Base-by-base conservation (phyloP, 371 early-diverging fungal genomes). In the Apophysomyces sp. region DNA sequence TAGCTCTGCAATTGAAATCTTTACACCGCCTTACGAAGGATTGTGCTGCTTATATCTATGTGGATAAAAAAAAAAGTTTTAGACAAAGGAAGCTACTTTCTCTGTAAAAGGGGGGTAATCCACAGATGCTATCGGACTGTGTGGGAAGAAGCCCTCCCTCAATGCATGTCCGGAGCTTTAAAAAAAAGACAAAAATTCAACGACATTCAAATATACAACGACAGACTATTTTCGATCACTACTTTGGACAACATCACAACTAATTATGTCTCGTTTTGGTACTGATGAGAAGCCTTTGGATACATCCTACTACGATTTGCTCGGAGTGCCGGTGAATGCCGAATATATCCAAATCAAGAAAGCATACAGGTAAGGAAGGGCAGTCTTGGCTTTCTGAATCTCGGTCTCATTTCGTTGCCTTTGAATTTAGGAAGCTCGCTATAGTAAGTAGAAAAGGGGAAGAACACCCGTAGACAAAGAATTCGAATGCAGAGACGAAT, bases 271-370 rank as follows among this genome's bases (percentile, higher is more conserved):
- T 29, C 62, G 62, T 40, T 64, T 81, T 60, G 82, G 82, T 18
- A 78, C 82, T 71, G 93, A 91, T 68, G 90, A 89, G 49, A 88
- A 86, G 5, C 93, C 93, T 15, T 58, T 85, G 18, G 91, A 91
- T 53, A 82, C 82, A 54, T 86, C 92, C 67, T 82, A 93, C 74
- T 98, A 98, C 73, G 96, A 96, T 39, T 70, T 94, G 34, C 86
- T 99, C 11, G 91, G 86, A 9, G 90, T 99, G 12, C 67, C 84
- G 3, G 72, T 87, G 6, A 80, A 82, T 55, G 99, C 99, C 21
- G 89, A 94, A 3, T 84, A 88, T 21, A 80, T 83, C 3, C 89
- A 93, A 63, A 95, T 99, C 66, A 97, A 97, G 67, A 97, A 97
- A 73, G 92, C 93, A 29, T 99, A 96, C 80, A 92, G 95, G 80